Evolutionary conservation across 176 grass and related monocot genomes (phyloP).

Genomic region (Triticum urartu): DNA sequence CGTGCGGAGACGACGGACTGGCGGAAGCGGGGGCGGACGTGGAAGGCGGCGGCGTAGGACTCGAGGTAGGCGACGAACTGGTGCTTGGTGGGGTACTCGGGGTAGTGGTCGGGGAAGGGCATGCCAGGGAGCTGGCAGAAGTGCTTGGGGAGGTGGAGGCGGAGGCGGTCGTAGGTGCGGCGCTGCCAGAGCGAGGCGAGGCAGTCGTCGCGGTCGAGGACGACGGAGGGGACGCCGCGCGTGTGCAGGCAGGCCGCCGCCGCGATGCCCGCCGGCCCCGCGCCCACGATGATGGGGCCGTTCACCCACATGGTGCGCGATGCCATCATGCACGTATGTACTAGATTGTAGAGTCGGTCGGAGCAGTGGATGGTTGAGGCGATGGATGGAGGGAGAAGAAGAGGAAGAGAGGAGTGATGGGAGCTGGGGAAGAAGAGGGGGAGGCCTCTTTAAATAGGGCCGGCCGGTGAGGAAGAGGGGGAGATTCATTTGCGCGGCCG

Average conservation of each 20-base stretch:
- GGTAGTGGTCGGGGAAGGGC: conserved; percentile 20
- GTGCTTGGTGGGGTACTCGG: conserved; percentile 26
- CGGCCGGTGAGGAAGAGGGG: too few relatives aligned
- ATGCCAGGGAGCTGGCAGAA: conserved; percentile 39
- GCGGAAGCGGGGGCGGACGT: neutral
- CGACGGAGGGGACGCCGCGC: conserved; percentile 5
- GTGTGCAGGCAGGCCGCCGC: conserved; percentile 14
- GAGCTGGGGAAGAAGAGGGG: neutral
- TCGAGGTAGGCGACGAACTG: conserved; percentile 36
- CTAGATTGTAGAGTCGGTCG: neutral
- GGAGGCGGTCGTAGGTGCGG: conserved; percentile 40
- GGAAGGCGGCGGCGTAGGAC: conserved; percentile 12
- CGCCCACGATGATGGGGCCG: conserved; percentile 31
- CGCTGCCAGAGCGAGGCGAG: conserved; percentile 37
- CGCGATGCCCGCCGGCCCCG: conserved; percentile 25
- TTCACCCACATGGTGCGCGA: conserved; percentile 25
- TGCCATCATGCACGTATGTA: neutral
- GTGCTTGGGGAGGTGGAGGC: conserved; percentile 37
- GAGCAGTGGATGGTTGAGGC: neutral
- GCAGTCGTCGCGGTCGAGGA: conserved; percentile 30
- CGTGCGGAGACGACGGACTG: conserved; percentile 12
- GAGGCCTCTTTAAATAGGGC: neutral
- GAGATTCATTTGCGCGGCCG: too few relatives aligned
- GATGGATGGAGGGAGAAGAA: too few relatives aligned
- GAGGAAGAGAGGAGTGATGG: neutral